Percentiles rank a stretch among this genome's conserved stretches.
Evolutionary conservation across 768 basidiomycete species (phyloP).

Genomic region (Lactarius evosmus): DNA sequence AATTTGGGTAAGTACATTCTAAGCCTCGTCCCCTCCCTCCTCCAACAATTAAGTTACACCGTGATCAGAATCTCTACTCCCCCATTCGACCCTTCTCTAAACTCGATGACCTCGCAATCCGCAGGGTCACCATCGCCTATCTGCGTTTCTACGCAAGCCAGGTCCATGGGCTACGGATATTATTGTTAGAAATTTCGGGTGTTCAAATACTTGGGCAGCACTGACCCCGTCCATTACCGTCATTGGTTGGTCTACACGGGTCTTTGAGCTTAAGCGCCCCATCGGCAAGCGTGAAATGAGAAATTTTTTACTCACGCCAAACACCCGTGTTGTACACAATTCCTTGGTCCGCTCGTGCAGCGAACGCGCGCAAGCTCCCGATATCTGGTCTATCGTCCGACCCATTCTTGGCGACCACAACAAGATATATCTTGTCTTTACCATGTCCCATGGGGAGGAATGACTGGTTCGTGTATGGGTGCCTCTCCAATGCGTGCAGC

Average conservation of each 20-base stretch:
- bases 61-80: slow-evolving; percentile 36
- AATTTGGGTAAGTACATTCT: slow-evolving; percentile 1
- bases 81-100: slow-evolving; percentile 38
- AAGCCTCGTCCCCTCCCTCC: too few relatives aligned
- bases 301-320: slow-evolving; percentile 89
- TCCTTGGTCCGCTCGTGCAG: slow-evolving; percentile 78
- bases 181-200: slow-evolving; percentile 6
- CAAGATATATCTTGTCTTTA: slow-evolving; percentile 62
- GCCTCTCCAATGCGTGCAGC: slow-evolving; percentile 81
- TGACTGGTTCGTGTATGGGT: slow-evolving; percentile 85
- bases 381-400: slow-evolving; percentile 74
- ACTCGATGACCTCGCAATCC: slow-evolving; percentile 84
- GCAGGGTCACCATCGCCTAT: slow-evolving; percentile 70
- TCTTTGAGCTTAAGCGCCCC: not conserved
- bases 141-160: slow-evolving; percentile 92
- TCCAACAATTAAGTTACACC: too few relatives aligned
- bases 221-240: slow-evolving; percentile 70
- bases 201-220: slow-evolving; percentile 11
- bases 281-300: not conserved
- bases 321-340: slow-evolving; percentile 78
- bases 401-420: slow-evolving; percentile 83
- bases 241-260: slow-evolving; percentile 81
- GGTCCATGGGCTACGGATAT: slow-evolving; percentile 57
- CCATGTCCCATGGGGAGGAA: slow-evolving; percentile 90
- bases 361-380: slow-evolving; percentile 71